Percentiles rank a stretch among this genome's conserved stretches.
These are phyloP conservation scores for Lasiodiplodia gonubiensis DNA, from an alignment of 2,329 filamentous ascomycete species.

Conservation along the genomic window DNA sequence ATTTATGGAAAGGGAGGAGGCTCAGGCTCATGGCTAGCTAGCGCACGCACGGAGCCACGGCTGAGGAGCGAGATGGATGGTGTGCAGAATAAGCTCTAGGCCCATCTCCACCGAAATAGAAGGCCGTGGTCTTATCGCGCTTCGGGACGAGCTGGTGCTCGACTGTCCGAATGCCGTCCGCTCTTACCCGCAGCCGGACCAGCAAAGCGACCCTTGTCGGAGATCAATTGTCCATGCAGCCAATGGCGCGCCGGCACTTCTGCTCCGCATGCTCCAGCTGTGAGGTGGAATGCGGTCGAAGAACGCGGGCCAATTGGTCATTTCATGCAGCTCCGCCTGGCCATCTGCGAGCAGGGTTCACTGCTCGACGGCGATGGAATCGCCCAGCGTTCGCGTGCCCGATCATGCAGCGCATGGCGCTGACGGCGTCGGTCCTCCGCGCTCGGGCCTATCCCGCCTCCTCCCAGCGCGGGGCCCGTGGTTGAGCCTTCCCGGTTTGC, in stretches of 20 bases:
- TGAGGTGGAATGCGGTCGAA: slow-evolving; percentile 19
- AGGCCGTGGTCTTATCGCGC: slow-evolving; percentile 18
- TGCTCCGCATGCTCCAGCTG: slow-evolving; percentile 18
- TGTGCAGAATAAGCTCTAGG: slow-evolving; percentile 23
- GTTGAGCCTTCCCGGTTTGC: slow-evolving; percentile 10
- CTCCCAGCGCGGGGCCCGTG: slow-evolving; percentile 9
- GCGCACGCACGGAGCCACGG: slow-evolving; percentile 23
- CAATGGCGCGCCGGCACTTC: slow-evolving; percentile 4
- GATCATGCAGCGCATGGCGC: slow-evolving; percentile 20
- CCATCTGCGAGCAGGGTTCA: not conserved
- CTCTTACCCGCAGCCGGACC: not conserved
- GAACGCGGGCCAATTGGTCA: slow-evolving; percentile 12
- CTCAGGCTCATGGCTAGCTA: slow-evolving; percentile 22
- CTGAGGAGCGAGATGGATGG: slow-evolving; percentile 19
- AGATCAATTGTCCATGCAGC: slow-evolving; percentile 4
- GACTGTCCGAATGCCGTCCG: not conserved
- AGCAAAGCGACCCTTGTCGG: slow-evolving; percentile 5
- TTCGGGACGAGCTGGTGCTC: not conserved
- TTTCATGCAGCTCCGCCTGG: slow-evolving; percentile 11
- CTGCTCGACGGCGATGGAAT: not conserved
- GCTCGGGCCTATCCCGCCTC: slow-evolving; percentile 17
- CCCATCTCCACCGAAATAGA: slow-evolving; percentile 17
- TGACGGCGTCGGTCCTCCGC: slow-evolving; percentile 1
- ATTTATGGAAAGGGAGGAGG: slow-evolving; percentile 27
- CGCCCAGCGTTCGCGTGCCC: not conserved